phyloP scores from a whole-genome alignment of 768 basidiomycete species.

The Baorangia bicolor region DNA sequence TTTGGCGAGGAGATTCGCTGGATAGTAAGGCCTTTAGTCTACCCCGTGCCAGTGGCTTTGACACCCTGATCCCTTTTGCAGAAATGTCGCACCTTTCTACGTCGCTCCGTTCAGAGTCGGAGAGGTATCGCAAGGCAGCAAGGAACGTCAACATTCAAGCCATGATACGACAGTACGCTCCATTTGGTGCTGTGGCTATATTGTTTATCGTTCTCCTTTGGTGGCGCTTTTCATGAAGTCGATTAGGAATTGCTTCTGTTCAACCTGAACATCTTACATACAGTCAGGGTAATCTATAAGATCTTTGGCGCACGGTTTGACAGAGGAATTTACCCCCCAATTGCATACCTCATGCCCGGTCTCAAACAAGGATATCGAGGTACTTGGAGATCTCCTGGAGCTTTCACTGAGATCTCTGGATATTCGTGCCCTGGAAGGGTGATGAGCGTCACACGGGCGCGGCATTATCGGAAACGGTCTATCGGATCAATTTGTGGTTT shows the following conservation, averaged over 20 bases:
- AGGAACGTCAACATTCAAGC: slow-evolving; percentile 92
- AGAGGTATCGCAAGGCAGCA: slow-evolving; percentile 96
- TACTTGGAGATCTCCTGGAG: neutral
- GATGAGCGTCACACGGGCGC: neutral
- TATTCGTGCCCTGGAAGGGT: neutral
- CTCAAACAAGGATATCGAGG: neutral
- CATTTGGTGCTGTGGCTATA: slow-evolving; percentile 77
- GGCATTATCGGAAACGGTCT: neutral
- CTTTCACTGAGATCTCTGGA: neutral
- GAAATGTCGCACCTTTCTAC: slow-evolving; percentile 98
- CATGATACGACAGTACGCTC: slow-evolving; percentile 94
- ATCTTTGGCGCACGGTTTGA: slow-evolving; percentile 6
- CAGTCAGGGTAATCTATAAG: slow-evolving; percentile 29
- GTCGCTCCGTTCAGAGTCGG: slow-evolving; percentile 91
- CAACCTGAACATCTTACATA: slow-evolving; percentile 22
- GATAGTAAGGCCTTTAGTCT: slow-evolving; percentile 64
- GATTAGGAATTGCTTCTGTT: slow-evolving; percentile 12
- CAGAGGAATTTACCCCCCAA: neutral
- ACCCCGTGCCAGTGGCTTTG: neutral
- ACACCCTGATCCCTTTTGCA: slow-evolving; percentile 29
- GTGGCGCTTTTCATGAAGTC: slow-evolving; percentile 69
- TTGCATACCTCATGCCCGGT: neutral
- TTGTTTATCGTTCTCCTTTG: slow-evolving; percentile 75
- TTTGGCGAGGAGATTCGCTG: slow-evolving; percentile 97
- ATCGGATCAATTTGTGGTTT: neutral